These are phyloP conservation scores for Acer campestre DNA, from an alignment of 345 rosid species.

Conservation along the genomic window DNA sequence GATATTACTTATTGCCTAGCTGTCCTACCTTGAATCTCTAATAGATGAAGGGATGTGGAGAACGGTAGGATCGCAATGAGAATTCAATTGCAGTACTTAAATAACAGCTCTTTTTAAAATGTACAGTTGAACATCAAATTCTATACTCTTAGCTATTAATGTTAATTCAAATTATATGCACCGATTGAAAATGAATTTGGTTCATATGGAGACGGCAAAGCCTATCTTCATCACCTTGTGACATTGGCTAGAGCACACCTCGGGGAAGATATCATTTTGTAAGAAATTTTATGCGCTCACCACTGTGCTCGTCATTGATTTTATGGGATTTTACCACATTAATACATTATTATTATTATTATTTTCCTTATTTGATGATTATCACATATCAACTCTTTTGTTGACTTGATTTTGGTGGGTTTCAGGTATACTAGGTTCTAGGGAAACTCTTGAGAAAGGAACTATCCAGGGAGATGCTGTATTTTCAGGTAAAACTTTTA, in stretches of 20 bases:
- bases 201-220: constrained; percentile 87
- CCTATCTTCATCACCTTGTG: constrained; percentile 70
- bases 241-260: constrained; percentile 62
- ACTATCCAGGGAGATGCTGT: constrained; percentile 61
- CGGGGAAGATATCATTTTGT: constrained; percentile 67
- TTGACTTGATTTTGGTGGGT: constrained; percentile 19
- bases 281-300: constrained; percentile 28
- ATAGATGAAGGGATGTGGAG: neutral
- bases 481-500: constrained; percentile 60
- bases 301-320: neutral
- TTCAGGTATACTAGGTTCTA: constrained; percentile 85
- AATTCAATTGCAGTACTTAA: neutral
- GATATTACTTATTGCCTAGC: neutral
- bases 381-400: neutral
- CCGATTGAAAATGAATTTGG: constrained; percentile 96
- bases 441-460: constrained; percentile 78
- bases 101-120: neutral
- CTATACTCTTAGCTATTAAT: neutral
- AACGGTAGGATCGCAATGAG: neutral
- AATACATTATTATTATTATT: neutral
- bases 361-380: constrained; percentile 3
- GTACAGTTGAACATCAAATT: constrained; percentile 14
- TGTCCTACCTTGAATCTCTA: neutral
- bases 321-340: neutral
- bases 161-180: constrained; percentile 17